Evolutionary conservation across 176 grass and related monocot genomes (phyloP), one percentile per base, ranked within the genome.

Genomic region (Puya raimondii): DNA sequence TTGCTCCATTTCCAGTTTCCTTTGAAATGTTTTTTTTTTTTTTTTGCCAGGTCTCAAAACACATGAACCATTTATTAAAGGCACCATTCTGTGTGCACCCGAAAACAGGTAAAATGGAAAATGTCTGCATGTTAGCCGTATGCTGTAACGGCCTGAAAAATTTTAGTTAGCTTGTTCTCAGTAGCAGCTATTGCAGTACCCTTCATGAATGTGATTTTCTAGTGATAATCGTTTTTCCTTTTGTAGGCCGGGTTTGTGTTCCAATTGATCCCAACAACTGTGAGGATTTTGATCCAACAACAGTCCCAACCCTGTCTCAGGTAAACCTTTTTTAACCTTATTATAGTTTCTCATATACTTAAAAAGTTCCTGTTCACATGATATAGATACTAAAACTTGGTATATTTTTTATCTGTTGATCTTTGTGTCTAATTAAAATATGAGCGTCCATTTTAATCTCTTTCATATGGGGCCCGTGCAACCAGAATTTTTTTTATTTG

Each of bases 61-160:
- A 89, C 74, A 97, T 93, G 89, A 97, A 97, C 57, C 94, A 99
- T 80, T 90, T 99, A 70, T 81, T 99, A 23, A 99, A 99, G 78
- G 94, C 89, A 5, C 94, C 89, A 23, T 99, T 99, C 65, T 99
- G 89, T 42, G 81, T 99, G 63, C 94, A 99, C 50, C 89, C 94
- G 16, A 91, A 87, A 73, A 99, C 94, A 83, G 89, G 94, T 99
- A 82, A 63, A 56, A 20, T 67, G 22, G 33, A 73, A 49, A 61
- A 42, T 42, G 33, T 42, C 33, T 61, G 2, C n/a, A 22, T 61
- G 21, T 7, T 61, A 61, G 9, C 7, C 22, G 56, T 20, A 10
- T 22, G 56, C 16, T 61, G 56, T 22, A 18, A 18, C 14, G 9
- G 56, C 9, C 10, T 6, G 56, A 61, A 20, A 21, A 61, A 10